Conservation (phyloP, 345 rosid species). For the Eucalyptus curtisii region DNA sequence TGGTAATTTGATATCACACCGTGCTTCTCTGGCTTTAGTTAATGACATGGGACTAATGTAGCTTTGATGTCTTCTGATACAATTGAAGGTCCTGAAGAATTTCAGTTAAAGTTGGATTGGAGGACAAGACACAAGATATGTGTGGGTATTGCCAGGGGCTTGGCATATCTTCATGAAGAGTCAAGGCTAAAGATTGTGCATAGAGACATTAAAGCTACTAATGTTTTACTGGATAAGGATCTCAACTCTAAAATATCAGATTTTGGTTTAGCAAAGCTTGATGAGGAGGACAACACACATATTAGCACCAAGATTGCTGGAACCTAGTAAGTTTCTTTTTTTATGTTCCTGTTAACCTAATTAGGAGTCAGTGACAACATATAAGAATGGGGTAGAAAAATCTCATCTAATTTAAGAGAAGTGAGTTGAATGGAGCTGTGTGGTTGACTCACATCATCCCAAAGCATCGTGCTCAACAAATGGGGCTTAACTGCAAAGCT, state of each 20-base stretch:
- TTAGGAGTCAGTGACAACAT: not conserved
- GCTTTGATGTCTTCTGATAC: not conserved
- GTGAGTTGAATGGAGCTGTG: not conserved
- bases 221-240: constrained; percentile 14
- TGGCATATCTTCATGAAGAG: constrained; percentile 25
- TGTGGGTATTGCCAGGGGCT: constrained; percentile 18
- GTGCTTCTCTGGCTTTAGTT: not conserved
- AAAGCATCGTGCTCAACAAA: not conserved
- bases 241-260: constrained; percentile 21
- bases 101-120: constrained; percentile 5
- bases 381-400: not conserved
- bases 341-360: not conserved
- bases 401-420: not conserved
- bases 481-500: not conserved
- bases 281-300: constrained; percentile 17
- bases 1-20: not conserved
- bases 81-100: not conserved
- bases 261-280: constrained; percentile 27
- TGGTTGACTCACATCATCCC: not conserved
- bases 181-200: constrained; percentile 21
- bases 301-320: constrained; percentile 23
- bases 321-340: constrained; percentile 4
- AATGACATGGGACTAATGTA: not conserved
- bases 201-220: constrained; percentile 25
- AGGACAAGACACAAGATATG: constrained; percentile 6